Evolutionary conservation across 129 eudicot genomes (phyloP).

Genomic region (Lactuca saligna): DNA sequence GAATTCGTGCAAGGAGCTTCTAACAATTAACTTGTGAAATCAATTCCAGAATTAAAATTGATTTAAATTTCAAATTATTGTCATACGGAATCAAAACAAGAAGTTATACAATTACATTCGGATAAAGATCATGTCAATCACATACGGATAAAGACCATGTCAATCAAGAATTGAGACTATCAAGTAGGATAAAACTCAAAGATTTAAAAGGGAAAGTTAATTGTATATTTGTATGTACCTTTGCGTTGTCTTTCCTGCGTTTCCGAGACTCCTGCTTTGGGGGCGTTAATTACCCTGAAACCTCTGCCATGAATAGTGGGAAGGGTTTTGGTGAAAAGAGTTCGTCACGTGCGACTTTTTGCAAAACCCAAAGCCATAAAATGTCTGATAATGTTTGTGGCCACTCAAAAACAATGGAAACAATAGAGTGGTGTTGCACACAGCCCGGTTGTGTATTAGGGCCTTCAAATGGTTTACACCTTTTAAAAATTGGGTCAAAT

Average conservation of each 20-base stretch:
- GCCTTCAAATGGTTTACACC: no score
- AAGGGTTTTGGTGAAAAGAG: no score
- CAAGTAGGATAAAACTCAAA: neutral
- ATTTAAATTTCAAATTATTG: neutral
- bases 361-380: no score
- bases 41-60: neutral
- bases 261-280: conserved; percentile 1
- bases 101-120: neutral
- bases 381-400: no score
- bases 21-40: neutral
- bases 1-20: neutral
- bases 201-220: neutral
- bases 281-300: neutral
- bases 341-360: no score
- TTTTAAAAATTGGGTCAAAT: no score
- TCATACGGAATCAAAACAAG: neutral
- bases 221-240: conserved; percentile 5
- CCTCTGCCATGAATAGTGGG: neutral
- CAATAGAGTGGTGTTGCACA: no score
- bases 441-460: no score
- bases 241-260: neutral
- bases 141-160: neutral
- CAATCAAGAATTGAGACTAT: neutral
- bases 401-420: no score
- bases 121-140: neutral